Evolutionary conservation across 306 rosid species (phyloP).

Genomic region (Canavalia gladiata): DNA sequence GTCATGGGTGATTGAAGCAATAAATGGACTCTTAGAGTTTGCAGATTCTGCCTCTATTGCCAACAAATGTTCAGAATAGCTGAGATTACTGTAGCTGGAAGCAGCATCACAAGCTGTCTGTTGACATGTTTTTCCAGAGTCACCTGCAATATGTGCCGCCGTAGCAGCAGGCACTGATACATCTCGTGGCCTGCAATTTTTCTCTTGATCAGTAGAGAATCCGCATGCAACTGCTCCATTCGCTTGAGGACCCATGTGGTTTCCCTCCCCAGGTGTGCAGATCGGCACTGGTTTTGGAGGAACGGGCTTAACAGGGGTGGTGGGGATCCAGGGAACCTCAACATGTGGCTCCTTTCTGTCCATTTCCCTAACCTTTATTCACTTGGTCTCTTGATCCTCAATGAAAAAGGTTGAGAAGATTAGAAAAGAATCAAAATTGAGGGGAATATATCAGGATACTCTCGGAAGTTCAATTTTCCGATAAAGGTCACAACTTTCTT

Average conservation of each 20-base stretch:
- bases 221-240: slow-evolving; percentile 57
- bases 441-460: neutral
- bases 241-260: slow-evolving; percentile 14
- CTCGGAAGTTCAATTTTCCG: slow-evolving; percentile 38
- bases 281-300: slow-evolving; percentile 51
- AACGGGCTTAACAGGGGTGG: slow-evolving; percentile 51
- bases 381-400: slow-evolving; percentile 19
- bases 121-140: slow-evolving; percentile 16
- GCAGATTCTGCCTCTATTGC: slow-evolving; percentile 31
- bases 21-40: neutral
- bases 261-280: slow-evolving; percentile 45
- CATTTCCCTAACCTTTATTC: slow-evolving; percentile 51
- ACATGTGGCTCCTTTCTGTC: slow-evolving; percentile 2
- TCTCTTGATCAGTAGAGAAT: slow-evolving; percentile 29
- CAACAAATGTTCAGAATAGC: slow-evolving; percentile 38
- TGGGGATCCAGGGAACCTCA: slow-evolving; percentile 51
- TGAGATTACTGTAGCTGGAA: neutral
- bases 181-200: neutral
- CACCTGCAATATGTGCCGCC: slow-evolving; percentile 5
- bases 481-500: slow-evolving; percentile 34
- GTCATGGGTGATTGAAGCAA: neutral
- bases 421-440: neutral
- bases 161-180: neutral
- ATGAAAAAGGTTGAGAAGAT: neutral
- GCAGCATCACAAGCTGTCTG: neutral